phyloP scores from a whole-genome alignment of 2,329 filamentous ascomycete species.

The Penicillium glabrum region DNA sequence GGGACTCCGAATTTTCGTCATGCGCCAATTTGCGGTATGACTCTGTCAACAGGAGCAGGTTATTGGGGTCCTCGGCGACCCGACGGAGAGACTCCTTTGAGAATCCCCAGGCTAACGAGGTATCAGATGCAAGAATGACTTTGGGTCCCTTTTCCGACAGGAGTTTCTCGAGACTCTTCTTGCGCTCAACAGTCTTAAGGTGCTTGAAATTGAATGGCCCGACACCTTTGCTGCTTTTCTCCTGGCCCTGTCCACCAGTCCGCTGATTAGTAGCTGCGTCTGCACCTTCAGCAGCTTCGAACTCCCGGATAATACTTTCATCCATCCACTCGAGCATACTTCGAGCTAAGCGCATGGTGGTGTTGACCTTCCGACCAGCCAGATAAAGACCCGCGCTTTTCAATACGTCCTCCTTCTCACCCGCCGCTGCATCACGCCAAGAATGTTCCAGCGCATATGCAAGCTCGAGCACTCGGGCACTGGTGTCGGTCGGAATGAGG shows the following conservation, averaged over 20 bases:
- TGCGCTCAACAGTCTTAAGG: constrained; percentile 78
- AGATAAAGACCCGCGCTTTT: constrained; percentile 67
- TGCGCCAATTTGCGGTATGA: constrained; percentile 42
- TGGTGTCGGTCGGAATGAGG: constrained; percentile 90
- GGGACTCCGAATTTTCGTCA: constrained; percentile 28
- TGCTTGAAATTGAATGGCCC: constrained; percentile 90
- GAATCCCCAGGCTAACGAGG: constrained; percentile 91
- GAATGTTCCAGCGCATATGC: constrained; percentile 90
- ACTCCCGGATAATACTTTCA: constrained; percentile 87
- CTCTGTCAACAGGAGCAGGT: constrained; percentile 86
- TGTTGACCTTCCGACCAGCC: constrained; percentile 80
- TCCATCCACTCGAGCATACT: constrained; percentile 99
- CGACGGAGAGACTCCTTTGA: constrained; percentile 75
- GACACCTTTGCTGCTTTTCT: constrained; percentile 46
- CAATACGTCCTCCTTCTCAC: constrained; percentile 52
- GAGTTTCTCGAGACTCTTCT: constrained; percentile 74
- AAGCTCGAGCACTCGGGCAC: constrained; percentile 87
- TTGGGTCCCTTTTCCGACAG: constrained; percentile 54
- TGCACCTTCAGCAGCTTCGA: constrained; percentile 63
- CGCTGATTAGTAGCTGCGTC: constrained; percentile 40
- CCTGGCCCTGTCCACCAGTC: constrained; percentile 30
- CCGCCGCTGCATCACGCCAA: constrained; percentile 68
- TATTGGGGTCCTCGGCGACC: constrained; percentile 74
- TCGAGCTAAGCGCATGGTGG: constrained; percentile 84
- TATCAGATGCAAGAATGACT: constrained; percentile 89